phyloP scores from a whole-genome alignment of 1,284 basidiomycete genomes.

The Ceratobasidium sp. region DNA sequence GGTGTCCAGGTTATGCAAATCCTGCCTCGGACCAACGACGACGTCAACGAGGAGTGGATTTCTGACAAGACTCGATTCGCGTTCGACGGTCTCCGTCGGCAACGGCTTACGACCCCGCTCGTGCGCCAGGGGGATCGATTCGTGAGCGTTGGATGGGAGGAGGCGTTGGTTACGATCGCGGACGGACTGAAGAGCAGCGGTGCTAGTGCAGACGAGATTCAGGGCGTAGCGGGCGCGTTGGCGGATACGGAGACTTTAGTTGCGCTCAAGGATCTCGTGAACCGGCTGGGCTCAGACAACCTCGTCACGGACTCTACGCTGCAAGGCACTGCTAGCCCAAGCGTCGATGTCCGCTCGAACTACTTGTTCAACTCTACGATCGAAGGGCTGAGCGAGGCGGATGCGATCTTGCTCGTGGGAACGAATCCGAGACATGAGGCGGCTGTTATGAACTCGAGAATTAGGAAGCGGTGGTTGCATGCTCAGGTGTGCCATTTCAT shows the following conservation, averaged over 20 bases:
- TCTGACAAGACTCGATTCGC: slow-evolving; percentile 99
- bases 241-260: slow-evolving; percentile 96
- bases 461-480: slow-evolving; percentile 94
- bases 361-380: slow-evolving; percentile 98
- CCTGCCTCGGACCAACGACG: slow-evolving; percentile 95
- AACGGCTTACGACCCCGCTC: slow-evolving; percentile 93
- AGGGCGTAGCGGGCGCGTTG: slow-evolving; percentile 91
- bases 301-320: slow-evolving; percentile 76
- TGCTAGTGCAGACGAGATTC: slow-evolving; percentile 94
- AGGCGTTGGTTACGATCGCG: slow-evolving; percentile 83
- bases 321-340: slow-evolving; percentile 49
- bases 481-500: slow-evolving; percentile 56
- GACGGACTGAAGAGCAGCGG: slow-evolving; percentile 83
- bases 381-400: slow-evolving; percentile 90
- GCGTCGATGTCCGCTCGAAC: slow-evolving; percentile 92
- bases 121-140: slow-evolving; percentile 94
- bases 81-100: slow-evolving; percentile 95
- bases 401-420: slow-evolving; percentile 93
- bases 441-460: slow-evolving; percentile 95
- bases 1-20: slow-evolving; percentile 98
- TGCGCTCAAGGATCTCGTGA: slow-evolving; percentile 92
- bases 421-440: slow-evolving; percentile 99
- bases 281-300: slow-evolving; percentile 96
- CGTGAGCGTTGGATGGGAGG: slow-evolving; percentile 91
- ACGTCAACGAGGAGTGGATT: slow-evolving; percentile 99